Conservation (phyloP, 495 filamentous ascomycete genomes). For the Apodospora peruviana region DNA sequence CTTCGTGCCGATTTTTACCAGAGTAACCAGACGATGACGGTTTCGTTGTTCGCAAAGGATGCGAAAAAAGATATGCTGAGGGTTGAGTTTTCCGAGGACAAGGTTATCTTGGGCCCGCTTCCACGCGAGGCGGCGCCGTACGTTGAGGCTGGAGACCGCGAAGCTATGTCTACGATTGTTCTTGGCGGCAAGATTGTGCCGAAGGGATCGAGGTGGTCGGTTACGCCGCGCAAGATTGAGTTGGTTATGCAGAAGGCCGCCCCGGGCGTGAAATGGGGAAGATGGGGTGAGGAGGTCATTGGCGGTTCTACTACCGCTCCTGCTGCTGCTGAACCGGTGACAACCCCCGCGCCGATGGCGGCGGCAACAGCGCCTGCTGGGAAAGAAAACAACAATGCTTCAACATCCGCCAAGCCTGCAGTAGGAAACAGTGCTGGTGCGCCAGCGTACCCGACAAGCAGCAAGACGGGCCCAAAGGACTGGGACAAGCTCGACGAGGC, state of each 20-base stretch:
- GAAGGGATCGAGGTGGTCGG: conserved; percentile 50
- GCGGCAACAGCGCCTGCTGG: background rate
- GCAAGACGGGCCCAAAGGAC: conserved; percentile 74
- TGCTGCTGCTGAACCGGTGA: background rate
- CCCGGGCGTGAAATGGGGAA: conserved; percentile 68
- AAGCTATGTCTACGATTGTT: conserved; percentile 54
- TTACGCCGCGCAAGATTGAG: conserved; percentile 82
- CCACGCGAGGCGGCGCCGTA: conserved; percentile 21
- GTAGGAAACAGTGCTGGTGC: no score
- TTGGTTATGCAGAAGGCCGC: conserved; percentile 63
- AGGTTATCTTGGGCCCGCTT: conserved; percentile 20
- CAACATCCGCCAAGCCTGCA: background rate
- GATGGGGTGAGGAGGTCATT: conserved; percentile 30
- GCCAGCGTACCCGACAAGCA: conserved; percentile 85
- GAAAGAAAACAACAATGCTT: background rate
- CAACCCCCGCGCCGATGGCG: background rate
- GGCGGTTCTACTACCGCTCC: background rate
- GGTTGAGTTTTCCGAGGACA: conserved; percentile 19
- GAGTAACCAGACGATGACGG: conserved; percentile 25
- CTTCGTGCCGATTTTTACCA: conserved; percentile 35
- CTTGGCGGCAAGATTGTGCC: conserved; percentile 64
- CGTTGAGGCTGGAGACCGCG: conserved; percentile 19
- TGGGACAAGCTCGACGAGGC: conserved; percentile 72
- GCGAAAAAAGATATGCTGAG: conserved; percentile 26
- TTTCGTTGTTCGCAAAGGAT: conserved; percentile 36